Base-by-base conservation (phyloP, 352 stramenopile genomes). In the Phytophthora colocasiae region DNA sequence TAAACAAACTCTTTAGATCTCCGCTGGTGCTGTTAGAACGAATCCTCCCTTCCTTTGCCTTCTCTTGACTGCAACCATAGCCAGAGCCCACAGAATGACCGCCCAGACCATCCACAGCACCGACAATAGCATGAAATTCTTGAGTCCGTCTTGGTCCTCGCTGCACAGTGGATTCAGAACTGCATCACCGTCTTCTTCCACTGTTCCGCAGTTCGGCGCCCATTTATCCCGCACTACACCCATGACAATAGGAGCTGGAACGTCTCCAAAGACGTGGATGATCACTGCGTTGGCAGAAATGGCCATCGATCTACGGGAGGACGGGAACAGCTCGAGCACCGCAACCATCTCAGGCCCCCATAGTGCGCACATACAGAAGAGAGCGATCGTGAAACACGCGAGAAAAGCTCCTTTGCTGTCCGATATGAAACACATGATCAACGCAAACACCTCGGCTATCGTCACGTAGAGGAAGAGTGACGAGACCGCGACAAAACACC, bases 191-290 rank as follows among this genome's bases (percentile, higher is more conserved):
- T 81, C 67, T 4, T 76, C 60, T 48, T 88, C 79, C 38, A 89
- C 72, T 4, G 70, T 85, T 17, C 73, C 76, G 47, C 90, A 97
- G 36, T 80, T 69, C 7, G 93, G 93, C 4, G 92, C 89, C 56
- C 94, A 82, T 26, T 70, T 69, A 67, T 98, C 93, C 56, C 94
- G 93, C 41, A 98, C 69, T 24, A 76, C 74, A 12, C 93, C 93
- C 52, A 98, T 78, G 48, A 97, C 68, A 31, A 97, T 85, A 2
- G 93, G 93, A 0, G 85, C 78, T 3, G 93, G 92, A 8, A 98
- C 91, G 75, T 98, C 93, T 4, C 93, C 93, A 24, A 98, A 78
- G 15, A 92, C 63, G 71, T 98, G 92, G 22, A 96, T 87, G 26
- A 91, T 75, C 8, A 98, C 63, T 50, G 81, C 91, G 63, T 90